phyloP scores from a whole-genome alignment of 2,329 filamentous ascomycete species.

The Phialophora chinensis region DNA sequence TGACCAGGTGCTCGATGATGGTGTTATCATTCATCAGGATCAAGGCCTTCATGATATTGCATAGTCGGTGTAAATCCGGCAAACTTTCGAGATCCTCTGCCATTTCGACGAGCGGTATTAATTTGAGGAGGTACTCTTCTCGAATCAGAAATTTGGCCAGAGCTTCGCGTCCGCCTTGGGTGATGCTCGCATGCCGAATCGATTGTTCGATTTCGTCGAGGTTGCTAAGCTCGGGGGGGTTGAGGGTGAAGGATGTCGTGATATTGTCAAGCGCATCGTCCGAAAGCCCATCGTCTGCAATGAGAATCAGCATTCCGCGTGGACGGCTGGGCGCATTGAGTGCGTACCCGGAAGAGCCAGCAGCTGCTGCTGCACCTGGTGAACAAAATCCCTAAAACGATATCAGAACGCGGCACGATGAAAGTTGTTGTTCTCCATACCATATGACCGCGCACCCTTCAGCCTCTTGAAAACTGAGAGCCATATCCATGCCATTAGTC shows the following conservation, averaged over 20 bases:
- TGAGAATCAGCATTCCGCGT: slow-evolving; percentile 16
- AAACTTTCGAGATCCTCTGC: slow-evolving; percentile 92
- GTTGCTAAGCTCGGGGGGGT: slow-evolving; percentile 78
- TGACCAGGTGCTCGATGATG: slow-evolving; percentile 93
- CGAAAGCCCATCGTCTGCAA: slow-evolving; percentile 79
- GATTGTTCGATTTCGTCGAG: slow-evolving; percentile 82
- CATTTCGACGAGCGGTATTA: slow-evolving; percentile 83
- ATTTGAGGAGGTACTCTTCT: slow-evolving; percentile 84
- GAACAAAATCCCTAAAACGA: slow-evolving; percentile 80
- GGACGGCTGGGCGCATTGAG: slow-evolving; percentile 9
- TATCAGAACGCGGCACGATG: slow-evolving; percentile 26
- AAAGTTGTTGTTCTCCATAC: slow-evolving; percentile 56
- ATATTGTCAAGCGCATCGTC: slow-evolving; percentile 82
- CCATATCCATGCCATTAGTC: slow-evolving; percentile 90
- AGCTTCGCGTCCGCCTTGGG: slow-evolving; percentile 78
- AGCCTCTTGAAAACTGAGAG: slow-evolving; percentile 94
- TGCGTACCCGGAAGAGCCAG: slow-evolving; percentile 59
- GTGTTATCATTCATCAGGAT: slow-evolving; percentile 92
- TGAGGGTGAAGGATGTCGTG: slow-evolving; percentile 72
- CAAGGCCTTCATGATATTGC: slow-evolving; percentile 97
- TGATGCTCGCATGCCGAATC: slow-evolving; percentile 78
- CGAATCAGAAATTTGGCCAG: slow-evolving; percentile 84
- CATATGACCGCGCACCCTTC: slow-evolving; percentile 93
- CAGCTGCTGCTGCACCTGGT: slow-evolving; percentile 78
- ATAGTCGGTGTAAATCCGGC: slow-evolving; percentile 83